Conservation (phyloP, 805 yeast genomes). For the Saccharomycopsis javanensis region DNA sequence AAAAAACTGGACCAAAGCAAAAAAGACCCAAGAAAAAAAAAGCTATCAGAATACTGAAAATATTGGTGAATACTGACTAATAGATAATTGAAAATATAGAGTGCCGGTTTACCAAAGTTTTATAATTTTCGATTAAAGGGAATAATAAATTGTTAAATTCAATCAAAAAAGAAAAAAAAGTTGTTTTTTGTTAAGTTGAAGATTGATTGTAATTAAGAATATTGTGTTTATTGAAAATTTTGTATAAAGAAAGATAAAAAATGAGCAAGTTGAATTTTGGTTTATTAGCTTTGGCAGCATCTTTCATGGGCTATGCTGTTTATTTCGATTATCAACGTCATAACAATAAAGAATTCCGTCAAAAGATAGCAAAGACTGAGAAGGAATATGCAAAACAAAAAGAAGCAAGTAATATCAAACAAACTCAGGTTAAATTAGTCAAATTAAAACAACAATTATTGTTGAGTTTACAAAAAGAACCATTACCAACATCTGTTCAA, state of each 20-base stretch:
- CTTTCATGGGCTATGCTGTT: constrained; percentile 61
- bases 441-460: constrained; percentile 52
- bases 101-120: too few relatives aligned
- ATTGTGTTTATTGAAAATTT: background rate
- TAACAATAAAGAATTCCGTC: constrained; percentile 72
- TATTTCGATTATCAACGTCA: constrained; percentile 94
- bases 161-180: background rate
- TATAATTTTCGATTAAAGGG: too few relatives aligned
- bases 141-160: too few relatives aligned
- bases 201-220: too few relatives aligned
- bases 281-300: constrained; percentile 39
- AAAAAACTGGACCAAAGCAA: background rate
- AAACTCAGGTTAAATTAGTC: constrained; percentile 50
- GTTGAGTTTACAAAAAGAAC: constrained; percentile 57
- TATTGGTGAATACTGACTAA: too few relatives aligned
- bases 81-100: too few relatives aligned
- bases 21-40: background rate
- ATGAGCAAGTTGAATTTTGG: constrained; percentile 21
- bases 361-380: constrained; percentile 52
- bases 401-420: constrained; percentile 44
- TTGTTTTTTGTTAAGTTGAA: too few relatives aligned
- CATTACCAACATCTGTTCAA: constrained; percentile 59
- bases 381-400: constrained; percentile 51
- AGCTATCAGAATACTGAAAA: too few relatives aligned
- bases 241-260: background rate